Base-by-base conservation (phyloP, 2,329 filamentous ascomycete species). In the Cladophialophora psammophila region DNA sequence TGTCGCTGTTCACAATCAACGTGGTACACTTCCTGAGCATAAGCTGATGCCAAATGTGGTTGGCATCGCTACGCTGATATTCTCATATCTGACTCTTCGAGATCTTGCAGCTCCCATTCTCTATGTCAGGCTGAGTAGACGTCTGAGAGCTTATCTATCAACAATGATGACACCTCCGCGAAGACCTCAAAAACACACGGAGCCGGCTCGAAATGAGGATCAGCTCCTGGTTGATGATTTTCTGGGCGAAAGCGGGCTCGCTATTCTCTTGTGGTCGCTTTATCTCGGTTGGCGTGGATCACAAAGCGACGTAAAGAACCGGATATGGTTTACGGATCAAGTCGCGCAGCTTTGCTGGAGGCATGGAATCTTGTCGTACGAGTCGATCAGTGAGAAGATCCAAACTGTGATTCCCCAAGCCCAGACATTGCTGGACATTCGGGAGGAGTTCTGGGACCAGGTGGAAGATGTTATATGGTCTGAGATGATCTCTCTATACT, bases 81-180 rank as follows among this genome's bases (percentile, higher is more conserved):
- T 63, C 35, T 69, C 67, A 8, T 69, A 69, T 53, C 56, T 57
- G 9, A 52, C 26, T 26, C 52, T 69, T 7, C 53, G 67, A 32
- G 64, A 69, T 26, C 61, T 68, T n/a, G 62, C 54, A 20, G 62
- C 66, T 13, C 66, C 66, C 2, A 59, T 68, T 48, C 58, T 68
- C 18, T 68, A 60, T 32, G 36, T 48, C 42, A 65, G 56, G 42
- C 53, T 68, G 18, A 55, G 66, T 31, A 13, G 32, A 15, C 61
- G 63, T 1, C 35, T 68, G 26, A 64, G 48, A 34, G 31, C n/a
- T 20, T 35, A 45, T 35, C 31, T 63, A 7, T 60, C 58, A 9
- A n/a, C 56, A 12, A 42, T 67, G 18, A 20, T 42, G 20, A 26
- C 18, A 7, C 20, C 45, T 26, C 45, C 7, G 20, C 18, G 12